phyloP scores from a whole-genome alignment of 129 eudicot species.

The Flaveria trinervia region DNA sequence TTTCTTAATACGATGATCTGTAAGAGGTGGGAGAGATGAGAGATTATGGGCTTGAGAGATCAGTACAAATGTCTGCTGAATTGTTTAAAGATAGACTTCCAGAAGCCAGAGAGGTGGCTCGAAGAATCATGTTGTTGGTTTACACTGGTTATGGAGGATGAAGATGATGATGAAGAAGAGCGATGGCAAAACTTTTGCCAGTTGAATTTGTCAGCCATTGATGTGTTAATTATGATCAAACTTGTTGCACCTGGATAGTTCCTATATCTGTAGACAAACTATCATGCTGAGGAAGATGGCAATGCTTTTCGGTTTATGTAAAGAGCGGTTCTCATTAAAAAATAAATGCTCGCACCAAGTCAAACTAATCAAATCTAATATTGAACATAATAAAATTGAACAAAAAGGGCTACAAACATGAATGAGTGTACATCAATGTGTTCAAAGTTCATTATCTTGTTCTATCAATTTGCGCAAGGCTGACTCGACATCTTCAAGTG shows the following conservation, averaged over 20 bases:
- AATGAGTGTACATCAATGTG: not conserved
- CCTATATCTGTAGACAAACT: no score
- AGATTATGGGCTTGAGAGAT: no score
- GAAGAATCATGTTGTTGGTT: not conserved
- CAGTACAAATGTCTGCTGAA: no score
- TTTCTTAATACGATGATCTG: not conserved
- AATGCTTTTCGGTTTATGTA: no score
- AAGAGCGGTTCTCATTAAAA: not conserved
- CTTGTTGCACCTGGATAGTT: conserved; percentile 35
- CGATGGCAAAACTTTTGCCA: conserved; percentile 87
- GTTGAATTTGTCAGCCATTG: conserved; percentile 70
- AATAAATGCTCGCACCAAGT: conserved; percentile 16
- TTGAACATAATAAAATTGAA: not conserved
- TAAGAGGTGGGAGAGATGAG: no score
- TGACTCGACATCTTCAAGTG: conserved; percentile 76
- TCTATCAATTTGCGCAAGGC: conserved; percentile 57
- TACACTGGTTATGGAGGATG: not conserved
- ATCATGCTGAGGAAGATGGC: no score
- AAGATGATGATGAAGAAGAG: conserved; percentile 40
- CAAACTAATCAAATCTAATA: not conserved
- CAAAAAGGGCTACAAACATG: conserved; percentile 16
- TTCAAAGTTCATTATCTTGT: conserved; percentile 9
- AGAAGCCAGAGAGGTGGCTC: not conserved
- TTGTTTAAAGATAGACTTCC: not conserved
- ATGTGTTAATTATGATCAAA: conserved; percentile 68